A percentile compares a stretch with the other conserved stretches of the same genome.
These are phyloP conservation scores for Fusarium sp. DNA, from an alignment of 2,329 filamentous ascomycete species.

Conservation along the genomic window DNA sequence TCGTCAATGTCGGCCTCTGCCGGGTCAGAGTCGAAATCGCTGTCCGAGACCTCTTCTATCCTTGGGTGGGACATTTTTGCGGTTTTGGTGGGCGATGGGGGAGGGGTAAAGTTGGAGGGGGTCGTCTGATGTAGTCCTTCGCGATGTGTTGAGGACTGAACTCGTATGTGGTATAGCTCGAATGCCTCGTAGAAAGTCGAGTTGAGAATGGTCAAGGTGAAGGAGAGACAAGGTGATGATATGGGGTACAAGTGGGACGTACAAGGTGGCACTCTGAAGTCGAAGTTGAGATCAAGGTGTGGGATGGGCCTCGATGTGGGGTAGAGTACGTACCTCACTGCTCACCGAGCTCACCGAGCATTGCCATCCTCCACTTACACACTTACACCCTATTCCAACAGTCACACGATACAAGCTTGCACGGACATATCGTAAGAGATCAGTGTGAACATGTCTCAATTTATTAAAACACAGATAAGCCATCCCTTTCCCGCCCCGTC, in stretches of 20 bases:
- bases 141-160: not conserved
- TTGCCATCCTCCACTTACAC: not conserved
- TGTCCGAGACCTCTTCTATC: conserved; percentile 92
- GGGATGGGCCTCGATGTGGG: conserved; percentile 39
- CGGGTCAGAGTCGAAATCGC: conserved; percentile 81
- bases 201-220: conserved; percentile 16
- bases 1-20: conserved; percentile 84
- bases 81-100: conserved; percentile 17
- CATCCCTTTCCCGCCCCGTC: not conserved
- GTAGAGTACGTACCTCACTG: conserved; percentile 16
- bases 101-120: conserved; percentile 7
- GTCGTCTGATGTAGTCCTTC: not conserved
- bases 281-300: conserved; percentile 27
- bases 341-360: conserved; percentile 23
- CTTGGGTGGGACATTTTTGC: conserved; percentile 79
- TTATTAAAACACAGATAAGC: conserved; percentile 3
- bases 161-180: not conserved
- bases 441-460: conserved; percentile 6
- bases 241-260: conserved; percentile 35
- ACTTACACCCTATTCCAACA: not conserved
- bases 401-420: too few species aligned
- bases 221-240: conserved; percentile 8
- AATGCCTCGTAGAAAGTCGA: not conserved
- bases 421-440: not conserved
- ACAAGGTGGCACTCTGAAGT: conserved; percentile 34